These are phyloP conservation scores for Geranomyces michiganensis DNA, from an alignment of 192 early-diverging fungal genomes.

Conservation along the genomic window DNA sequence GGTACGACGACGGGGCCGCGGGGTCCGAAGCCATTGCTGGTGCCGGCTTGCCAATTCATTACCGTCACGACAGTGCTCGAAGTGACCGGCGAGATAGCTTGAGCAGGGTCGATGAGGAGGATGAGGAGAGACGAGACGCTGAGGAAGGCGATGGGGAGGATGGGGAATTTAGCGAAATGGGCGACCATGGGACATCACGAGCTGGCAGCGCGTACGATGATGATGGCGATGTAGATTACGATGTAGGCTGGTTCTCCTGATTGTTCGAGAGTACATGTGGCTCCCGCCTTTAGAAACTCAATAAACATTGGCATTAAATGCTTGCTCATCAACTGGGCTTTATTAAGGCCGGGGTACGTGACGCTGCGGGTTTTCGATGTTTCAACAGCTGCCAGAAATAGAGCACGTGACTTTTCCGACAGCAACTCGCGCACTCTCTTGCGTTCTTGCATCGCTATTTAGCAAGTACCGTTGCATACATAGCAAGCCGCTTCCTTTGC, in stretches of 20 bases:
- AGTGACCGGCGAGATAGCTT: conserved; percentile 2
- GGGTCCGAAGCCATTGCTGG: neutral
- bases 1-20: conserved; percentile 22
- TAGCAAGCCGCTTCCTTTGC: no score
- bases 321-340: no score
- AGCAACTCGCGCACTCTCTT: no score
- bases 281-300: no score
- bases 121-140: neutral
- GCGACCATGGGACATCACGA: neutral
- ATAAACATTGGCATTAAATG: no score
- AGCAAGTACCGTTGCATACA: no score
- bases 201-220: conserved; percentile 12
- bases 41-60: conserved; percentile 10
- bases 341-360: no score
- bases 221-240: conserved; percentile 14
- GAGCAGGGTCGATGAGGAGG: neutral
- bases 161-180: conserved; percentile 19
- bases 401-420: no score
- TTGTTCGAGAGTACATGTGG: no score
- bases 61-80: neutral
- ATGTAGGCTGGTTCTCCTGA: conserved; percentile 6
- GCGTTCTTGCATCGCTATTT: no score
- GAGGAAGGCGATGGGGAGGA: conserved; percentile 1
- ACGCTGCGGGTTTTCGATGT: no score
- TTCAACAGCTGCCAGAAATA: no score